Conservation (phyloP, 805 yeast species). For the Ogataea zsoltii region DNA sequence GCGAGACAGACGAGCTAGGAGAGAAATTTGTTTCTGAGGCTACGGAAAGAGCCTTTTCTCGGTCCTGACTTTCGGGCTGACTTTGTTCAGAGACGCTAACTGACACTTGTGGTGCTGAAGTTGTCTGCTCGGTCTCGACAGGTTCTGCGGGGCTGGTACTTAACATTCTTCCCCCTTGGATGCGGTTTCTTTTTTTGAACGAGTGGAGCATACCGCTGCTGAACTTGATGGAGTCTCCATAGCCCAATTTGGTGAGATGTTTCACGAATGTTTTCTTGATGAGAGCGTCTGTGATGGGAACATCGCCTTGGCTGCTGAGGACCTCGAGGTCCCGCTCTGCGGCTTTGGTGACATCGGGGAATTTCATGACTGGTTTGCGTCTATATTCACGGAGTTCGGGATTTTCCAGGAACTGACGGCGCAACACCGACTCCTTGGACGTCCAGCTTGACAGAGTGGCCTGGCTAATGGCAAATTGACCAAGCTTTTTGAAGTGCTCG, state of each 20-base stretch:
- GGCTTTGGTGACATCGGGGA: slow-evolving; percentile 35
- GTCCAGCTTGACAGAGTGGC: slow-evolving; percentile 39
- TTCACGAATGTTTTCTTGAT: slow-evolving; percentile 15
- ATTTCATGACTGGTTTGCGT: slow-evolving; percentile 34
- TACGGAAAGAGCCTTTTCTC: background rate
- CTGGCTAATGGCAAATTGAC: slow-evolving; percentile 34
- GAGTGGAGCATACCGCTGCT: slow-evolving; percentile 38
- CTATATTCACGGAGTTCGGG: slow-evolving; percentile 32
- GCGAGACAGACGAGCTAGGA: background rate
- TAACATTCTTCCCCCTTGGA: slow-evolving; percentile 18
- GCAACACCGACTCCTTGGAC: slow-evolving; percentile 25
- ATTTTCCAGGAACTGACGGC: slow-evolving; percentile 25
- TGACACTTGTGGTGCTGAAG: background rate
- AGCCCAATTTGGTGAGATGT: slow-evolving; percentile 24
- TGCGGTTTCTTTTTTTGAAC: slow-evolving; percentile 34
- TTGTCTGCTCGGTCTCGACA: no score
- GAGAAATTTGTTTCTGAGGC: background rate
- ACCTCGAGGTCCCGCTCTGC: slow-evolving; percentile 31
- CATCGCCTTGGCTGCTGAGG: slow-evolving; percentile 11
- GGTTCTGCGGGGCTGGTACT: no score
- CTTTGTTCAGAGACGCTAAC: slow-evolving; percentile 8
- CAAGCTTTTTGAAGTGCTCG: slow-evolving; percentile 23
- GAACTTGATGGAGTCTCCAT: slow-evolving; percentile 26
- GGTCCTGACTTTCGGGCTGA: background rate
- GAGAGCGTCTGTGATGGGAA: slow-evolving; percentile 29